Conservation (phyloP, 495 filamentous ascomycete species). For the Penicillium fimorum region DNA sequence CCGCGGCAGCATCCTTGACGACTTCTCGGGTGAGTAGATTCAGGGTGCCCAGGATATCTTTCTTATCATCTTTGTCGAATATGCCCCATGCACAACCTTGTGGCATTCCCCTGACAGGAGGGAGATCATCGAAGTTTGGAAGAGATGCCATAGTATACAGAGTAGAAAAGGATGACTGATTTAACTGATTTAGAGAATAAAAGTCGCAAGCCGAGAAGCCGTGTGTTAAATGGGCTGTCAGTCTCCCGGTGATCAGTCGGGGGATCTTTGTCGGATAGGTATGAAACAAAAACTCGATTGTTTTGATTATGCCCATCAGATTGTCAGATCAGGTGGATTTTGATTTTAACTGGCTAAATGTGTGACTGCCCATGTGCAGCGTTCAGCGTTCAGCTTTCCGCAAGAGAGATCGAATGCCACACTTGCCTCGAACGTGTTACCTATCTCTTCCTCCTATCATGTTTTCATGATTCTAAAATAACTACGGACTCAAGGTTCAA, state of each 20-base stretch:
- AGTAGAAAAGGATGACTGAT: neutral
- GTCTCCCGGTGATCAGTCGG: neutral
- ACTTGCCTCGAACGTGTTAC: neutral
- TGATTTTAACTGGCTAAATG: neutral
- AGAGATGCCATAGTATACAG: neutral
- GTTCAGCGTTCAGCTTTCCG: neutral
- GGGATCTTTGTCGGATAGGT: too few relatives aligned
- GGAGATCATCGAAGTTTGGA: conserved; percentile 59
- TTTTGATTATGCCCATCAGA: neutral
- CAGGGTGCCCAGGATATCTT: conserved; percentile 57
- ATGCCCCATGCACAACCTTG: conserved; percentile 66
- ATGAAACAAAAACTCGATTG: too few relatives aligned
- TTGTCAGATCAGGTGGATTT: neutral
- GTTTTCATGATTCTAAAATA: conserved; percentile 17
- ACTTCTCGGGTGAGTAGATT: conserved; percentile 59
- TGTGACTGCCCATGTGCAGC: too few relatives aligned
- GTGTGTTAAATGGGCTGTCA: neutral
- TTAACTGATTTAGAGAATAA: neutral
- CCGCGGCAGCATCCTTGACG: conserved; percentile 48
- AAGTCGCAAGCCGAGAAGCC: neutral
- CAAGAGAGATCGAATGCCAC: neutral
- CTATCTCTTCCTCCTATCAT: conserved; percentile 1
- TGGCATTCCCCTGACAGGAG: conserved; percentile 57
- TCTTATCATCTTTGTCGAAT: conserved; percentile 60
- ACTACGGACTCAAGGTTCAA: conserved; percentile 15